phyloP scores from a whole-genome alignment of 441 rosid species.

The Euphorbia schlechtendalii region DNA sequence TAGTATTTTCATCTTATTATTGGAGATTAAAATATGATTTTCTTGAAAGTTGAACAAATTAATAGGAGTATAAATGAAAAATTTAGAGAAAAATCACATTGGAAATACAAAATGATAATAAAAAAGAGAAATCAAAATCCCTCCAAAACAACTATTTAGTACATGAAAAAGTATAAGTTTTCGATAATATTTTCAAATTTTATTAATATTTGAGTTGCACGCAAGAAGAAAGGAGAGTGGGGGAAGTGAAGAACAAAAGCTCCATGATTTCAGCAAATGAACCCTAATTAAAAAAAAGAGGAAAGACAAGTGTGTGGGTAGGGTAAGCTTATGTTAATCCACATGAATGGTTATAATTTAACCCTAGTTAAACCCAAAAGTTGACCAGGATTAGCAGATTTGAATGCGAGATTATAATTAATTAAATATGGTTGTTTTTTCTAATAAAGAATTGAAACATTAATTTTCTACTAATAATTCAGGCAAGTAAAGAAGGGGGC shows the following conservation, averaged over 20 bases:
- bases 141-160: too few relatives aligned
- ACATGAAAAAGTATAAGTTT: too few relatives aligned
- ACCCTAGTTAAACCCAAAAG: constrained; percentile 30
- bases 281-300: constrained; percentile 18
- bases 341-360: constrained; percentile 12
- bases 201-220: constrained; percentile 8
- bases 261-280: constrained; percentile 22
- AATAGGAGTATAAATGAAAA: too few relatives aligned
- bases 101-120: too few relatives aligned
- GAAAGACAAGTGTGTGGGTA: constrained; percentile 15
- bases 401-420: neutral
- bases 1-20: too few relatives aligned
- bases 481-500: neutral
- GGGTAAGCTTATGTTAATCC: constrained; percentile 19
- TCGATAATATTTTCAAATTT: too few relatives aligned
- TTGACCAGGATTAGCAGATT: constrained; percentile 30
- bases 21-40: too few relatives aligned
- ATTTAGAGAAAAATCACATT: too few relatives aligned
- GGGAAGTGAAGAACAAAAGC: neutral
- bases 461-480: neutral
- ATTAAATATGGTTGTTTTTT: too few relatives aligned
- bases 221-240: neutral
- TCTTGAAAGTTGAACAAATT: too few relatives aligned
- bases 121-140: too few relatives aligned
- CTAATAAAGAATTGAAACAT: neutral